These are phyloP conservation scores for Candida nemodendra DNA, from an alignment of 805 yeast species.

Conservation along the genomic window DNA sequence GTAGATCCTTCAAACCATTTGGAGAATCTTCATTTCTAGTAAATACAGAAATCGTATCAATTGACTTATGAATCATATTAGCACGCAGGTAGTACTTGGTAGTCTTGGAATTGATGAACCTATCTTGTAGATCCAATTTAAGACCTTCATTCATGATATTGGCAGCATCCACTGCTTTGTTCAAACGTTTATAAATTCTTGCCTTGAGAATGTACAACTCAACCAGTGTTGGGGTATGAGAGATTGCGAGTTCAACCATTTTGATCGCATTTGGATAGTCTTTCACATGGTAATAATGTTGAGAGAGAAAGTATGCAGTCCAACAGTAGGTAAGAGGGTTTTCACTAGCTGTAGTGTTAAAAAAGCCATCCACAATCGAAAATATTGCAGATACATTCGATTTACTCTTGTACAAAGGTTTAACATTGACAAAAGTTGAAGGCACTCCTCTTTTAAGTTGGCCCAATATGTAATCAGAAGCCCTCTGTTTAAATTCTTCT, in stretches of 20 bases:
- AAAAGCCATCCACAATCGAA: slow-evolving; percentile 52
- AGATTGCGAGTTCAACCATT: slow-evolving; percentile 59
- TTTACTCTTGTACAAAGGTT: slow-evolving; percentile 64
- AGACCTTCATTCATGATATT: slow-evolving; percentile 69
- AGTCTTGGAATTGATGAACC: slow-evolving; percentile 86
- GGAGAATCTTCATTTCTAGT: slow-evolving; percentile 78
- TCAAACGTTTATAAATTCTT: slow-evolving; percentile 69
- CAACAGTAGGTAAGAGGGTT: slow-evolving; percentile 55
- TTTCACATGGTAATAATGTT: slow-evolving; percentile 62
- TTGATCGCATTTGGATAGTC: slow-evolving; percentile 54
- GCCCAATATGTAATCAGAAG: slow-evolving; percentile 51
- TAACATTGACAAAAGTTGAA: slow-evolving; percentile 81
- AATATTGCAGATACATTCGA: slow-evolving; percentile 43
- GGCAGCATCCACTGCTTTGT: slow-evolving; percentile 62
- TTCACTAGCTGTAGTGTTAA: slow-evolving; percentile 25
- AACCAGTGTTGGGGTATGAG: slow-evolving; percentile 78
- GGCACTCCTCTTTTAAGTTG: slow-evolving; percentile 84
- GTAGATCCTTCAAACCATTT: slow-evolving; percentile 86
- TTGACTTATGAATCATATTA: slow-evolving; percentile 69
- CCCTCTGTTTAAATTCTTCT: slow-evolving; percentile 43
- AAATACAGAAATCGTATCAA: slow-evolving; percentile 71
- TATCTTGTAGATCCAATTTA: slow-evolving; percentile 77
- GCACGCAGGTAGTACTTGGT: slow-evolving; percentile 82
- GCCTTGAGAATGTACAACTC: slow-evolving; percentile 83
- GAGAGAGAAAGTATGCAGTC: slow-evolving; percentile 77